Conservation (phyloP, 768 basidiomycete genomes). For the Cytidiella melzeri region DNA sequence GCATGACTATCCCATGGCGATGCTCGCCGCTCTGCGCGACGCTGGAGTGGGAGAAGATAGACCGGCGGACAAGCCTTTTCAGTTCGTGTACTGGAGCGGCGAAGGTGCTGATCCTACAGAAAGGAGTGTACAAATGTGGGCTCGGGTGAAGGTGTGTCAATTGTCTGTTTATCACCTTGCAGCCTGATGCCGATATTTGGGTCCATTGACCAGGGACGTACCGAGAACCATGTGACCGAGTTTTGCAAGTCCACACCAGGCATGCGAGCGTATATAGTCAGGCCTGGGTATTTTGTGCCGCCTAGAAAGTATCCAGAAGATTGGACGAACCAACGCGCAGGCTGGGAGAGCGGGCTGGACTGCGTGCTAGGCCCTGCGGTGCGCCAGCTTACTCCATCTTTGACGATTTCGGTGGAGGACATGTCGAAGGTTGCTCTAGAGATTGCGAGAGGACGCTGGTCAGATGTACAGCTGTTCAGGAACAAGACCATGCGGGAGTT, state of each 20-base stretch:
- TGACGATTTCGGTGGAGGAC: constrained; percentile 17
- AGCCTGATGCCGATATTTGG: not conserved
- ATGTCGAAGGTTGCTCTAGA: constrained; percentile 41
- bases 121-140: constrained; percentile 27
- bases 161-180: not conserved
- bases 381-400: constrained; percentile 15
- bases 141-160: constrained; percentile 30
- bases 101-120: constrained; percentile 31
- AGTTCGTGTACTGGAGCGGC: constrained; percentile 34
- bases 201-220: constrained; percentile 20
- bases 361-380: constrained; percentile 12
- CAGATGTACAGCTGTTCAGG: constrained; percentile 29
- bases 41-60: constrained; percentile 21
- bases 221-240: constrained; percentile 26
- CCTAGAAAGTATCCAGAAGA: constrained; percentile 22
- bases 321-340: constrained; percentile 21
- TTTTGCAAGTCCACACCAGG: constrained; percentile 16
- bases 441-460: constrained; percentile 44
- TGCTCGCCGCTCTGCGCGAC: constrained; percentile 25
- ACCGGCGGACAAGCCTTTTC: constrained; percentile 24
- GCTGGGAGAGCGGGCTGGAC: constrained; percentile 12
- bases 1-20: constrained; percentile 29
- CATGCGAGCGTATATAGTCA: constrained; percentile 23
- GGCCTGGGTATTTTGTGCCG: constrained; percentile 33
- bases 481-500: constrained; percentile 20